phyloP scores from a whole-genome alignment of 257 asterid genomes.

The Solanum arcanum region DNA sequence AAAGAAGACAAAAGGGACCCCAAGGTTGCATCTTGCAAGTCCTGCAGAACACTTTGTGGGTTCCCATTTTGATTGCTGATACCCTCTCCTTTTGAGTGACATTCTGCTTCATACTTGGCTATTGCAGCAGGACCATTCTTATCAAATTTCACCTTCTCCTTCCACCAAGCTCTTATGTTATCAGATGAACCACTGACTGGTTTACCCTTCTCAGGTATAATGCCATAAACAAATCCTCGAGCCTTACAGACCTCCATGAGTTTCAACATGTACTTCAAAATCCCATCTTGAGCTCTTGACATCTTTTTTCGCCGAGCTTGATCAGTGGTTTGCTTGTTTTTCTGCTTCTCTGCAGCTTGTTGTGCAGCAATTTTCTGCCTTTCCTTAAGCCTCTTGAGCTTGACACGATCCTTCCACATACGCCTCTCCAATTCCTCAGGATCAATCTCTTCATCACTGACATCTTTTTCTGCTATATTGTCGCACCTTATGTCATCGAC shows the following conservation, averaged over 20 bases:
- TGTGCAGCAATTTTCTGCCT: conserved; percentile 36
- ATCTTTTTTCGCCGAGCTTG: conserved; percentile 58
- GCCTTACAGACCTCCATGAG: conserved; percentile 64
- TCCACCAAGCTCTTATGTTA: conserved; percentile 69
- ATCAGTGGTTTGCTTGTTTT: conserved; percentile 36
- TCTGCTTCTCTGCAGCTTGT: conserved; percentile 49
- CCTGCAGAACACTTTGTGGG: conserved; percentile 30
- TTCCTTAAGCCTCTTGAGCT: conserved; percentile 57
- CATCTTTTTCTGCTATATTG: conserved; percentile 44
- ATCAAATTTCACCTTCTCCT: conserved; percentile 56
- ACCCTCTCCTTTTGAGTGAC: conserved; percentile 18
- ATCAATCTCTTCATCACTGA: conserved; percentile 61
- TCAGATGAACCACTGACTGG: conserved; percentile 65
- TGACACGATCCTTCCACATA: conserved; percentile 61
- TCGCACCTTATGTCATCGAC: conserved; percentile 33
- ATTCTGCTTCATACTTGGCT: conserved; percentile 44
- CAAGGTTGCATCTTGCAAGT: conserved; percentile 50
- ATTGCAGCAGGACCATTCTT: conserved; percentile 64
- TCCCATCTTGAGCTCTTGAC: conserved; percentile 62
- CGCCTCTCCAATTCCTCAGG: conserved; percentile 49
- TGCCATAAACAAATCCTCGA: conserved; percentile 59
- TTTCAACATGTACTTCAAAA: conserved; percentile 57
- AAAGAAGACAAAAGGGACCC: conserved; percentile 50
- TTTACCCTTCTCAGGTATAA: conserved; percentile 68
- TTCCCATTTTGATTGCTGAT: conserved; percentile 22